These are phyloP conservation scores for Aureococcus anophagefferens DNA, from an alignment of 108 stramenopile species.

Conservation along the genomic window DNA sequence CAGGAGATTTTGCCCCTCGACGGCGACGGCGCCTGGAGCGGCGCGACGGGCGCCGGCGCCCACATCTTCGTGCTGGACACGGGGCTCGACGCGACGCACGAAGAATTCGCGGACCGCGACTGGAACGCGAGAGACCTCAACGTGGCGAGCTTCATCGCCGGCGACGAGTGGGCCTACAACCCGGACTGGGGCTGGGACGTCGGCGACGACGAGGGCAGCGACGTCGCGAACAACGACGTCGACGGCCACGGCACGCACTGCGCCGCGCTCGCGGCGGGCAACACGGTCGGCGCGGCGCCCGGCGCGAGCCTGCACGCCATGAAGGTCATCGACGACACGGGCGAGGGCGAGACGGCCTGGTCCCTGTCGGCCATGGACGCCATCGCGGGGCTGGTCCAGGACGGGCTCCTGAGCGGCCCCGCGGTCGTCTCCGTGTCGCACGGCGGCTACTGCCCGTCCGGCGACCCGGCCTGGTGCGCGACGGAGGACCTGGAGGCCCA, in stretches of 20 bases:
- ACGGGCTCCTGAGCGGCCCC: neutral
- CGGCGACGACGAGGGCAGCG: too few species aligned
- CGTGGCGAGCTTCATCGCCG: neutral
- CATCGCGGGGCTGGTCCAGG: neutral
- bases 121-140: neutral
- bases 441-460: neutral
- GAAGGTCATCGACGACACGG: constrained; percentile 6
- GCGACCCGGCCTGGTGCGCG: neutral
- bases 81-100: constrained; percentile 2
- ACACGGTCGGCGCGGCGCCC: constrained; percentile 1
- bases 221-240: neutral
- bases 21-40: neutral
- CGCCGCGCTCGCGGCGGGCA: constrained; percentile 5
- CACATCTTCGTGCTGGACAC: constrained; percentile 15
- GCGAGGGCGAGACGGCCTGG: neutral
- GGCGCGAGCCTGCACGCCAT: neutral
- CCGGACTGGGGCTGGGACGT: too few species aligned
- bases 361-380: neutral
- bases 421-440: constrained; percentile 15
- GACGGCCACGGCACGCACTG: constrained; percentile 19
- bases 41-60: neutral
- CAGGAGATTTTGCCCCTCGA: constrained; percentile 5
- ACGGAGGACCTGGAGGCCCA: neutral
- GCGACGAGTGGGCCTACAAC: too few species aligned
- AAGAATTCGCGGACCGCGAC: constrained; percentile 1